Base-by-base conservation (phyloP, 768 basidiomycete species). In the Sarcomyxa edulis region DNA sequence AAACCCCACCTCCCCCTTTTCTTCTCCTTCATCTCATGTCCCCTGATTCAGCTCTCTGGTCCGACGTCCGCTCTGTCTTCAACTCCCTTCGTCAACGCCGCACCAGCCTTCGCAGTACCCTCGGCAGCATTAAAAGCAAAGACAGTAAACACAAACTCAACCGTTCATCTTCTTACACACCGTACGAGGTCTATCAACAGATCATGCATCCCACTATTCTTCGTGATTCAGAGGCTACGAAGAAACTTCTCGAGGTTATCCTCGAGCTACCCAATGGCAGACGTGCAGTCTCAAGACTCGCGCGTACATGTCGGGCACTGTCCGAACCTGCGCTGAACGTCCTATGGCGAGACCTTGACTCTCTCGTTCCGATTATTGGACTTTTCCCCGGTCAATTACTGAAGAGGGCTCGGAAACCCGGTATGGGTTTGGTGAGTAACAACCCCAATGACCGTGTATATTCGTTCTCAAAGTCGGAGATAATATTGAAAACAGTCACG, bases 321-420 rank as follows among this genome's bases (percentile, higher is more conserved):
- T 76, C 70, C 48, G 84, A 82, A 47, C 83, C 83, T 10, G 76
- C 79, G n/a, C 53, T 88, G 48, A 66, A 79, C 54, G 63, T 80
- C 34, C 66, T 89, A 21, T 89, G 86, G 86, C 76, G 72, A 53
- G 86, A 89, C 50, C 62, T 89, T 40, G 84, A 88, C 55, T 84
- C 82, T 9, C 65, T 88, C 43, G 60, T 77, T 32, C 86, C 86
- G 7, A 65, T 89, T 41, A 65, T 88, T 41, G 78, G 79, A 24
- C 55, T 87, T 39, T 88, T 89, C 55, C 86, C 86, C 10, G 66
- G 64, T 41, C 65, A 72, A 46, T 51, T 87, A 47, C 63, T 87
- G 60, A 84, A 77, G 61, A 84, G 77, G 58, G 68, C 78, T 41
- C 74, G 76, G 45, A 78, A 73, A 53, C 86, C 86, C 35, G 84